Percentiles rank a stretch among this genome's conserved stretches.
These are phyloP conservation scores for Colletotrichum orbiculare DNA, from an alignment of 2,329 filamentous ascomycete species.

Conservation along the genomic window DNA sequence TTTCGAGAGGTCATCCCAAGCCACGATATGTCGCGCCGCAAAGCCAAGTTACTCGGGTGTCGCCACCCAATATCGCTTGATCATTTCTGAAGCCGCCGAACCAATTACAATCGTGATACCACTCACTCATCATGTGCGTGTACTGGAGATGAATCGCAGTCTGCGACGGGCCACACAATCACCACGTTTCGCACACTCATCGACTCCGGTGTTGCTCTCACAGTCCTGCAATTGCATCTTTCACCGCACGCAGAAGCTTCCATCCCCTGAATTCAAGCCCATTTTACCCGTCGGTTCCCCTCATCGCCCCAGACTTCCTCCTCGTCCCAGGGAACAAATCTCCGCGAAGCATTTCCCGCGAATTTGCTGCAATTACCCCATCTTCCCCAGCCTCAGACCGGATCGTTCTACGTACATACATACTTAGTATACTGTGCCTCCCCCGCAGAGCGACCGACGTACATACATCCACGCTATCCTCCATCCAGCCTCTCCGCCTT, in stretches of 20 bases:
- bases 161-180: too few species aligned
- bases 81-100: too few species aligned
- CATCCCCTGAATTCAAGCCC: neutral
- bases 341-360: slow-evolving; percentile 19
- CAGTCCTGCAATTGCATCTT: neutral
- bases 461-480: neutral
- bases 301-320: slow-evolving; percentile 1
- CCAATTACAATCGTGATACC: too few species aligned
- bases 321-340: slow-evolving; percentile 6
- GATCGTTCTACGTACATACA: neutral
- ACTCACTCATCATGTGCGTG: too few species aligned
- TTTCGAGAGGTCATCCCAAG: neutral
- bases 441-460: slow-evolving; percentile 8
- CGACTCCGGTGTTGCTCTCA: too few species aligned
- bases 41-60: neutral
- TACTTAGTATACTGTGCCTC: neutral
- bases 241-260: neutral
- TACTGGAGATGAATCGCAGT: too few species aligned
- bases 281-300: neutral
- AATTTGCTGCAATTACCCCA: neutral
- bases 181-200: too few species aligned
- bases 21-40: neutral
- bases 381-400: slow-evolving; percentile 12
- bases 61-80: too few species aligned
- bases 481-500: neutral